phyloP scores from a whole-genome alignment of 306 rosid genomes.

The Trichosanthes cucumerina region DNA sequence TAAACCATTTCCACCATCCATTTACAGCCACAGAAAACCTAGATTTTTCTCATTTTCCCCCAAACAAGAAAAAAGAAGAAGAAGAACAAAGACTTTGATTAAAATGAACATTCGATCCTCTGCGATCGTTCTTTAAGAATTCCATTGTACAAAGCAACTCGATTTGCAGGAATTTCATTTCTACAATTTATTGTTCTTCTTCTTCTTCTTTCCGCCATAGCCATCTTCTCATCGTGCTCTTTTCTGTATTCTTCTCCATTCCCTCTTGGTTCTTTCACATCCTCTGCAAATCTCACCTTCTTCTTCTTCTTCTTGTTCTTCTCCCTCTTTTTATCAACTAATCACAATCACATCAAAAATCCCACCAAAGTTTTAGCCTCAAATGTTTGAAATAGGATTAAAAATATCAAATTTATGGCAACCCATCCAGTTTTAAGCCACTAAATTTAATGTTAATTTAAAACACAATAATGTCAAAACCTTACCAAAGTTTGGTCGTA shows the following conservation, averaged over 20 bases:
- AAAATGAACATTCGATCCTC: conserved; percentile 25
- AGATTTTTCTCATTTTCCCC: not conserved
- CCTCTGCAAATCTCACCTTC: conserved; percentile 62
- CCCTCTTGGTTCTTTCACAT: conserved; percentile 41
- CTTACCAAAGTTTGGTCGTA: not conserved
- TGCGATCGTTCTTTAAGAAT: conserved; percentile 36
- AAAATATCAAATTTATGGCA: too few species aligned
- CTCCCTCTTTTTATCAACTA: conserved; percentile 20
- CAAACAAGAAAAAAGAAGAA: not conserved
- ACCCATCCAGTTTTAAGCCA: too few species aligned
- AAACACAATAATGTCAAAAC: not conserved
- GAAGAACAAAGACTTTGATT: not conserved
- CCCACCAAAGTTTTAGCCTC: not conserved
- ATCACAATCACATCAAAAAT: not conserved
- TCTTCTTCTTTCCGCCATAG: conserved; percentile 11
- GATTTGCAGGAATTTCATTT: conserved; percentile 28
- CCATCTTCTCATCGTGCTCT: conserved; percentile 18
- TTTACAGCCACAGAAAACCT: not conserved
- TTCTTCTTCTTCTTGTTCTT: conserved; percentile 41
- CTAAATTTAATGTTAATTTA: too few species aligned
- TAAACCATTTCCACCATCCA: not conserved
- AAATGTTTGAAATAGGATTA: not conserved
- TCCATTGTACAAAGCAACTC: conserved; percentile 33
- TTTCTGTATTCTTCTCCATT: conserved; percentile 23
- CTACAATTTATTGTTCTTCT: not conserved